Base-by-base conservation (phyloP, 2,329 filamentous ascomycete species). In the Fusarium xyrophilum region DNA sequence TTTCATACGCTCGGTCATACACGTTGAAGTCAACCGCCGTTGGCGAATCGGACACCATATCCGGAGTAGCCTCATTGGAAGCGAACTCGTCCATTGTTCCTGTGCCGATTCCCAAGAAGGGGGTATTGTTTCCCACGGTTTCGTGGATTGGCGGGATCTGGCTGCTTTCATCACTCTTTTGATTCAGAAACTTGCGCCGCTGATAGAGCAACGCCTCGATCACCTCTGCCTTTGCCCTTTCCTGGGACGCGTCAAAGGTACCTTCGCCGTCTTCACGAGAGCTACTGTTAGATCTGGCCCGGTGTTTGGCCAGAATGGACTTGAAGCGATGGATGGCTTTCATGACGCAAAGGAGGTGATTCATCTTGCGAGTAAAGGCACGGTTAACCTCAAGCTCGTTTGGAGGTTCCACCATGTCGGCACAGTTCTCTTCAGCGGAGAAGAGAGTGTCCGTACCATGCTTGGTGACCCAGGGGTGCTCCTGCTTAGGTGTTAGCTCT, bases 251-350 rank as follows among this genome's bases (percentile, higher is more conserved):
- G 42, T 75, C 67, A 46, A 74, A 66, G 11, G 60, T 30, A 32
- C 56, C 58, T 13, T 47, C 58, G 21, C 48, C 33, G 23, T 57
- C 55, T 30, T 53, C 60, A 6, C 66, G 57, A 15, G 61, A 60
- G 14, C 65, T 64, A 12, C 53, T 55, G 14, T 47, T 67, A 12
- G 61, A 60, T 43, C 33, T 54, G 28, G 67, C 63, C 7, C 69
- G 66, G 23, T 69, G 74, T 30, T 68, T 76, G 3, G 69, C 73
- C n/a, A 96, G 81, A 12, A 96, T 83, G 52, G 86, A 82, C 77
- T 96, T 97, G 83, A 98, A 97, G 60, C 91, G 92, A 67, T 91
- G 89, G 40, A 96, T 95, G 7, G 94, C 96, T 86, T 93, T 96
- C 84, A 98, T 91, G 69, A 98, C 92, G 54, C 89, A 92, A 60